Conservation (phyloP, 2,329 filamentous ascomycete species). For the Colletotrichum coccodes region DNA sequence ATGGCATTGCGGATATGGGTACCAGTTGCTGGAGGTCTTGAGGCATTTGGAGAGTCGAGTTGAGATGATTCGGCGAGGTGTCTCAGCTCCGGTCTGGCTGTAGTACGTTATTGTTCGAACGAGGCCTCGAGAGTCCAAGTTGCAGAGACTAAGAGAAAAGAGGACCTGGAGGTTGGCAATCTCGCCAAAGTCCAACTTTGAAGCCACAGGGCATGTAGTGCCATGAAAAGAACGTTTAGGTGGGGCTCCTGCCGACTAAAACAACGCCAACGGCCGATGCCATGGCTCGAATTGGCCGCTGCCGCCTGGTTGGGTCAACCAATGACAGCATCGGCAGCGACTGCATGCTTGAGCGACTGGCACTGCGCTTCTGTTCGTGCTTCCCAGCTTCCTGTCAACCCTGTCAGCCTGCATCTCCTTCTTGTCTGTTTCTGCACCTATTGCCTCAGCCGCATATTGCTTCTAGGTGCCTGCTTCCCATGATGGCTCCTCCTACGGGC, state of each 20-base stretch:
- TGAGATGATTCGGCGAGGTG: no score
- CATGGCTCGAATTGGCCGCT: not conserved
- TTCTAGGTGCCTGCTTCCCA: not conserved
- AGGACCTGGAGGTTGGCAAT: no score
- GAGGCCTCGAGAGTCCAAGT: no score
- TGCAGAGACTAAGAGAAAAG: no score
- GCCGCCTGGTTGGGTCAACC: constrained; percentile 2
- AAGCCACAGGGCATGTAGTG: not conserved
- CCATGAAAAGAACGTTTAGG: not conserved
- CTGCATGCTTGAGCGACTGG: constrained; percentile 31
- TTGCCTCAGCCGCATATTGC: not conserved
- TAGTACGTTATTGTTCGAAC: no score
- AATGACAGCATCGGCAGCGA: constrained; percentile 8
- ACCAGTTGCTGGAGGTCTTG: not conserved
- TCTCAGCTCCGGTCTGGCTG: no score
- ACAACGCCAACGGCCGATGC: not conserved
- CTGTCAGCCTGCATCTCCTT: not conserved
- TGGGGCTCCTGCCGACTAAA: not conserved
- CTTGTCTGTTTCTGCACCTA: not conserved
- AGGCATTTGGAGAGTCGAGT: no score
- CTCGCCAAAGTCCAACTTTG: not conserved
- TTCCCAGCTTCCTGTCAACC: not conserved
- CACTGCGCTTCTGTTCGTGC: not conserved
- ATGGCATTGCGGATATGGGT: not conserved
- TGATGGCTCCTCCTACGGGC: not conserved